These are phyloP conservation scores for Zymoseptoria brevis DNA, from an alignment of 2,329 filamentous ascomycete species.

Conservation along the genomic window DNA sequence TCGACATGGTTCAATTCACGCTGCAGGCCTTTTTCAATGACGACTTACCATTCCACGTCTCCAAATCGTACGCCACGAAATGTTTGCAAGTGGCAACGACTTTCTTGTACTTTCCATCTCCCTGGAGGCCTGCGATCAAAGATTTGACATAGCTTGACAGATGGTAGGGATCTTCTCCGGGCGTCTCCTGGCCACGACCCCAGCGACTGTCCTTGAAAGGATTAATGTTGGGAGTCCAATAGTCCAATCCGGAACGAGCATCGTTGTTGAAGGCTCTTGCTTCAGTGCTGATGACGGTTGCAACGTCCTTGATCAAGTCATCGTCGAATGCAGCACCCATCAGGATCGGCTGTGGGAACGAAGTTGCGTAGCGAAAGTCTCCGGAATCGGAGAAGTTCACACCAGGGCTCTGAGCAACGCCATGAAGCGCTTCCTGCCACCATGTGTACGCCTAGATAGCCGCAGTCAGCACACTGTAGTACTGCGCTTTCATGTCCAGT, in stretches of 20 bases:
- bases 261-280: constrained; percentile 58
- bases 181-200: constrained; percentile 27
- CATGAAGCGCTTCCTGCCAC: constrained; percentile 58
- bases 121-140: constrained; percentile 30
- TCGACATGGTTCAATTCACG: neutral
- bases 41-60: constrained; percentile 27
- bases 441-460: constrained; percentile 44
- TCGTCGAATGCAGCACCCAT: constrained; percentile 59
- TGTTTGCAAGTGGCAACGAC: constrained; percentile 43
- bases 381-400: constrained; percentile 47
- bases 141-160: constrained; percentile 28
- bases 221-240: constrained; percentile 62
- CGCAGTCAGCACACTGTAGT: neutral
- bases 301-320: constrained; percentile 50
- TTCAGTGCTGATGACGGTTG: constrained; percentile 50
- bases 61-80: constrained; percentile 31
- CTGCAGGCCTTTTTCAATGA: constrained; percentile 26
- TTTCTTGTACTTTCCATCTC: constrained; percentile 29
- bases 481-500: neutral
- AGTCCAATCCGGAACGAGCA: constrained; percentile 48
- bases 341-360: constrained; percentile 57
- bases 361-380: constrained; percentile 53
- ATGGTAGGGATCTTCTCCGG: constrained; percentile 38
- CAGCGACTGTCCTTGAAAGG: constrained; percentile 48
- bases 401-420: constrained; percentile 38